Evolutionary conservation across 805 yeast genomes (phyloP).

Genomic region (Sugiyamaella boreocaroliniensis): DNA sequence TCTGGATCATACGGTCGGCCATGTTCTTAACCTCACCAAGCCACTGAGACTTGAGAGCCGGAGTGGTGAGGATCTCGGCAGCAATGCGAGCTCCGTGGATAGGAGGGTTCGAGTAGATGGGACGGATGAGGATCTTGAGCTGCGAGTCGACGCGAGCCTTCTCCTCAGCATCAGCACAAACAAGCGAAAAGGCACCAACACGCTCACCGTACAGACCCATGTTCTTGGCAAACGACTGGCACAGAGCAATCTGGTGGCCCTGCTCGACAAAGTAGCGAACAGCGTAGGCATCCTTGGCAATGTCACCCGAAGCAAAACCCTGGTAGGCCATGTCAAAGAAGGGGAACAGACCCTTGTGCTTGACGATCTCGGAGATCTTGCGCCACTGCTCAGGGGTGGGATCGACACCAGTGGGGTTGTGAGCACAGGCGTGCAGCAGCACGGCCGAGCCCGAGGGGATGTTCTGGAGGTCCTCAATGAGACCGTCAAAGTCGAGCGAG

Average conservation of each 20-base stretch:
- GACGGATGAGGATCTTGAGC: conserved; percentile 74
- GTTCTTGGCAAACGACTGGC: conserved; percentile 93
- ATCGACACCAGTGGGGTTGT: conserved; percentile 95
- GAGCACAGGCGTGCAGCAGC: conserved; percentile 89
- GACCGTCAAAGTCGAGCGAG: conserved; percentile 56
- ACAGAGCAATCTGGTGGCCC: conserved; percentile 42
- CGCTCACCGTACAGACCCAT: conserved; percentile 96
- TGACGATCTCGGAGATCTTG: conserved; percentile 57
- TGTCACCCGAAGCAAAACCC: conserved; percentile 85
- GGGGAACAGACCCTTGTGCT: conserved; percentile 59
- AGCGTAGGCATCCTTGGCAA: conserved; percentile 62
- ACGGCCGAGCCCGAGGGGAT: conserved; percentile 58
- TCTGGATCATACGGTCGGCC: conserved; percentile 69
- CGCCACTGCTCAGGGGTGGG: conserved; percentile 79
- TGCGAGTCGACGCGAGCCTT: conserved; percentile 60
- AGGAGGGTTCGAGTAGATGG: conserved; percentile 90
- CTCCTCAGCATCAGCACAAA: conserved; percentile 43
- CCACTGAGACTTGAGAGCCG: conserved; percentile 66
- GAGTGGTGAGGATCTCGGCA: conserved; percentile 59
- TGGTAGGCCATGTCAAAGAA: conserved; percentile 92
- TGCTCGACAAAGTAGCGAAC: conserved; percentile 40
- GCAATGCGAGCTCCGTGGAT: conserved; percentile 90
- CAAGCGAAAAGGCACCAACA: conserved; percentile 70
- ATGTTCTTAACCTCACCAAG: conserved; percentile 68
- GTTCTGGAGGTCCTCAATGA: conserved; percentile 50